These are phyloP conservation scores for Candida namnaoensis DNA, from an alignment of 805 yeast genomes.

Conservation along the genomic window DNA sequence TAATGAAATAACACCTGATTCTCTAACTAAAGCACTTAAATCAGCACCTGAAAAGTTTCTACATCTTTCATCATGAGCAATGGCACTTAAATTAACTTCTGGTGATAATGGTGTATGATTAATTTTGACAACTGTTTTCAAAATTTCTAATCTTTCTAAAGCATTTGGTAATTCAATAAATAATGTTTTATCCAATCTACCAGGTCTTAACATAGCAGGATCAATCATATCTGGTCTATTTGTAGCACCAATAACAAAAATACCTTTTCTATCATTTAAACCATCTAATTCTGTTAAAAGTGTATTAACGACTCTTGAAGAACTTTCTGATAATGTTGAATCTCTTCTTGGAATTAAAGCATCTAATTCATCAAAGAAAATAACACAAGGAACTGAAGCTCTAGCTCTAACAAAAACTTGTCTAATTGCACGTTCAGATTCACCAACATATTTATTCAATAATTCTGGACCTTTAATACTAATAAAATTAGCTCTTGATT, in stretches of 20 bases:
- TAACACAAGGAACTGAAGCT: conserved; percentile 88
- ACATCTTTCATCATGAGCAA: conserved; percentile 75
- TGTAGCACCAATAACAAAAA: conserved; percentile 93
- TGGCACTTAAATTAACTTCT: conserved; percentile 47
- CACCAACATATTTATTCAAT: conserved; percentile 92
- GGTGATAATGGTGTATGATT: conserved; percentile 68
- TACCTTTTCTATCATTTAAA: conserved; percentile 83
- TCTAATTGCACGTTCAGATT: conserved; percentile 86
- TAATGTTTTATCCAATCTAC: conserved; percentile 86
- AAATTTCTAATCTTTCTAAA: conserved; percentile 72
- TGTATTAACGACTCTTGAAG: conserved; percentile 92
- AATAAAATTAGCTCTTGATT: conserved; percentile 91
- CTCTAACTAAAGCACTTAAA: conserved; percentile 82
- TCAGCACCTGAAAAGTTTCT: conserved; percentile 95
- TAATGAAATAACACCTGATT: conserved; percentile 86
- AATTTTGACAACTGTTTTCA: conserved; percentile 62
- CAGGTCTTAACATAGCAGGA: conserved; percentile 97
- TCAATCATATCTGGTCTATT: conserved; percentile 98
- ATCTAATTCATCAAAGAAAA: conserved; percentile 93
- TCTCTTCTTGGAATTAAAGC: conserved; percentile 95
- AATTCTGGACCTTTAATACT: conserved; percentile 95
- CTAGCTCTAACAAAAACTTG: conserved; percentile 91
- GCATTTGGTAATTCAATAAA: conserved; percentile 84
- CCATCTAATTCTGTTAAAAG: conserved; percentile 93
- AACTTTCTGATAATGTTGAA: conserved; percentile 76